Evolutionary conservation across 768 basidiomycete genomes (phyloP).

Genomic region (Trametes maxima): DNA sequence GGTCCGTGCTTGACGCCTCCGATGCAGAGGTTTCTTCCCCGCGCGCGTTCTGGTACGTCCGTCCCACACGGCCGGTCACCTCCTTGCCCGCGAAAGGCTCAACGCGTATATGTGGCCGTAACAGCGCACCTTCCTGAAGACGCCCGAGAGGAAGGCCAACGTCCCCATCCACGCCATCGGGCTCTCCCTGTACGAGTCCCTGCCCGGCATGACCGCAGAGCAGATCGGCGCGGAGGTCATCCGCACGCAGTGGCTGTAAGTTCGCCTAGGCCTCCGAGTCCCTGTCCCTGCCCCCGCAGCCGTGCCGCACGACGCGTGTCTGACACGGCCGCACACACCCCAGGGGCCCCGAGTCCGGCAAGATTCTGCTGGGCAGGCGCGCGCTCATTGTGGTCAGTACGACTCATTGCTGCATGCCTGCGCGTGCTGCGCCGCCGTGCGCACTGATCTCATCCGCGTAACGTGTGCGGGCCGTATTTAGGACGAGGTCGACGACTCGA

Average conservation of each 20-base stretch:
- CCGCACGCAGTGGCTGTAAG: constrained; percentile 95
- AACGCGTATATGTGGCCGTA: neutral
- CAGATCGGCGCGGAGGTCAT: constrained; percentile 84
- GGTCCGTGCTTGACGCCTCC: constrained; percentile 20
- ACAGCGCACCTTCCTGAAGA: constrained; percentile 84
- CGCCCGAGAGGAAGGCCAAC: constrained; percentile 66
- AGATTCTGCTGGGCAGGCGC: constrained; percentile 74
- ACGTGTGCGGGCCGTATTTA: constrained; percentile 31
- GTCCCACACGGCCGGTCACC: neutral
- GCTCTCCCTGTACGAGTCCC: constrained; percentile 90
- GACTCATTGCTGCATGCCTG: neutral
- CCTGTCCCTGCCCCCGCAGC: neutral
- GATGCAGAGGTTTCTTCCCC: constrained; percentile 87
- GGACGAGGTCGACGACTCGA: constrained; percentile 89
- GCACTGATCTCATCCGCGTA: constrained; percentile 1
- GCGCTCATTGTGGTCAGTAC: constrained; percentile 79
- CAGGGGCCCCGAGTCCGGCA: constrained; percentile 67
- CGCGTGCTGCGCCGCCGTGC: neutral
- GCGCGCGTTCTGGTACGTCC: constrained; percentile 79
- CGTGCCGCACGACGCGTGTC: neutral
- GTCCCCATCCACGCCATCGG: constrained; percentile 97
- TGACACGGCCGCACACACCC: neutral
- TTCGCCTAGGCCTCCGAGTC: constrained; percentile 14
- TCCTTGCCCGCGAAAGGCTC: neutral
- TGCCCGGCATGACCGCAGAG: constrained; percentile 73